Evolutionary conservation across 768 basidiomycete genomes (phyloP).

Genomic region (Lentinula sp.): DNA sequence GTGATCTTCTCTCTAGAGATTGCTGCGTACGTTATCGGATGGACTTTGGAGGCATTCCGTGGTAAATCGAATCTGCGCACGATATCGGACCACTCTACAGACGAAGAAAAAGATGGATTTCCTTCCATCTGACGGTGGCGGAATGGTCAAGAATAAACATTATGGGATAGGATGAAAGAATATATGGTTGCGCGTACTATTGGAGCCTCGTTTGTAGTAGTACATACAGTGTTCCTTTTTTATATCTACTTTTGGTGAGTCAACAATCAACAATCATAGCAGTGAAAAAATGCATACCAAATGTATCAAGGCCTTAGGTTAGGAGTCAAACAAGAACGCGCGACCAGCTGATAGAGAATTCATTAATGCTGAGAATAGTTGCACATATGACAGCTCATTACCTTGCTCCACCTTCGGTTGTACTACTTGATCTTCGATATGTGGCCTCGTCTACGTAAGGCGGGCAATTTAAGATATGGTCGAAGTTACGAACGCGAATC

Average conservation of each 20-base stretch:
- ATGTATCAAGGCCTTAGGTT: background rate
- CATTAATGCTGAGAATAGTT: background rate
- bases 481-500: background rate
- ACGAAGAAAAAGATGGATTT: background rate
- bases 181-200: background rate
- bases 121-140: background rate
- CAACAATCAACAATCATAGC: background rate
- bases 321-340: background rate
- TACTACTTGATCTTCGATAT: background rate
- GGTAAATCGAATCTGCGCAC: background rate
- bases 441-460: background rate
- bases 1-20: constrained; percentile 11
- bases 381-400: background rate
- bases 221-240: background rate
- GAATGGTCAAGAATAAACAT: background rate
- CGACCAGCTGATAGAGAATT: background rate
- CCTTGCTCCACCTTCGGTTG: background rate
- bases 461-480: background rate
- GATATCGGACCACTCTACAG: background rate
- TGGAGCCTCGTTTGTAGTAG: background rate
- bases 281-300: background rate
- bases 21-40: constrained; percentile 12
- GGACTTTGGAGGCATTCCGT: constrained; percentile 11
- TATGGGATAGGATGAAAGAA: too few relatives aligned
- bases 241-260: background rate